Evolutionary conservation across 2,329 filamentous ascomycete species (phyloP).

Genomic region (Ophiosphaerella herpotricha): DNA sequence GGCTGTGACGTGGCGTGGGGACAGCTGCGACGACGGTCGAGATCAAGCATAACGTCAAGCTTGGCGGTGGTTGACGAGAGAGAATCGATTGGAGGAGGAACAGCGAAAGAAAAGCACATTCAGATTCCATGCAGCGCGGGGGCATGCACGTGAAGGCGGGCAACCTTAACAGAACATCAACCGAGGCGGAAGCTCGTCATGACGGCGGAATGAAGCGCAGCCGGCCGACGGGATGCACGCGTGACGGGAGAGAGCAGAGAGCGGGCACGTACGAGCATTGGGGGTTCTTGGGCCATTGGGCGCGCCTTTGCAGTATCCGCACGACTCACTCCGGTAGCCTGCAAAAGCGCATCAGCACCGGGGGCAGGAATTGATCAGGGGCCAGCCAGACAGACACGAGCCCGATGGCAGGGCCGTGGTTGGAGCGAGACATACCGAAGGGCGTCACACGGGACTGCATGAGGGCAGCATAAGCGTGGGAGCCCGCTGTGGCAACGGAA

Average conservation of each 20-base stretch:
- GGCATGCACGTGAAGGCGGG: conserved; percentile 26
- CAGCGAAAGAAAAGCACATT: conserved; percentile 2
- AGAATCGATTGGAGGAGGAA: conserved; percentile 13
- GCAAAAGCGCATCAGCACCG: conserved; percentile 27
- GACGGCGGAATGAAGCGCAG: conserved; percentile 7
- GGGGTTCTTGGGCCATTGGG: conserved; percentile 53
- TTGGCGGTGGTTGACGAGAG: conserved; percentile 14
- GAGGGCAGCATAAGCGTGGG: conserved; percentile 48
- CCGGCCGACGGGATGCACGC: conserved; percentile 23
- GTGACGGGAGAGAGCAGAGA: conserved; percentile 19
- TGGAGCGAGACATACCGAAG: conserved; percentile 48
- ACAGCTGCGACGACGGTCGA: background rate
- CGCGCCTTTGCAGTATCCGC: conserved; percentile 57
- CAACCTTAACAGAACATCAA: conserved; percentile 38
- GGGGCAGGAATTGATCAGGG: conserved; percentile 8
- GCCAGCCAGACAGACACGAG: conserved; percentile 48
- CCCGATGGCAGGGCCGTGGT: conserved; percentile 36
- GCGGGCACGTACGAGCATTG: conserved; percentile 53
- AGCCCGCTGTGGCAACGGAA: conserved; percentile 20
- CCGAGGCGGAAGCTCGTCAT: conserved; percentile 1
- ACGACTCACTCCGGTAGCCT: conserved; percentile 56
- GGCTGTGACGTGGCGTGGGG: conserved; percentile 16
- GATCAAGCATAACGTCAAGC: conserved; percentile 10
- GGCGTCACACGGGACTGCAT: conserved; percentile 51
- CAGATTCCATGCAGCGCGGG: conserved; percentile 20